Evolutionary conservation across 495 filamentous ascomycete genomes (phyloP), one percentile per base, ranked within the genome.

Genomic region (Tuber microsphaerosporum): DNA sequence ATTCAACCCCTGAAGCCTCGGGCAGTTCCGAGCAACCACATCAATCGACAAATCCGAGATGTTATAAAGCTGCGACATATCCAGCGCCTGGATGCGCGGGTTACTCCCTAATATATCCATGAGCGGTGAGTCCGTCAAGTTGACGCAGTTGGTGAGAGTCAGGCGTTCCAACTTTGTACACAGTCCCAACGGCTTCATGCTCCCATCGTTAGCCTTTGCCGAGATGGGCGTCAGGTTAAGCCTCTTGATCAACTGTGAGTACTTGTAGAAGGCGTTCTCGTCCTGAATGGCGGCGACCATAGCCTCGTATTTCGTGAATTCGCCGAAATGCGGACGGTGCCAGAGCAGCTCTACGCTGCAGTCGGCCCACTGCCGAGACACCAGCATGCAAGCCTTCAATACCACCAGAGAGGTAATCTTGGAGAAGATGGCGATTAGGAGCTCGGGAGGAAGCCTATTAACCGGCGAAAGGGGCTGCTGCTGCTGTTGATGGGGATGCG

Each of bases 111-210:
- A 86, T 75, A 99, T 87, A 48, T 91, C 89, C 71, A 89, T 91
- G 26, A 99, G 87, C 7, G 94, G 93, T 10, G 87, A 85, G 80
- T 99, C 96, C 72, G 94, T 93, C 73, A 99, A 84, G 77, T 90
- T 88, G 14, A 87, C 89, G 86, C 96, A 99, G 82, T 92, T 93
- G 44, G 96, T 97, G 82, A 99, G 85, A 9, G 96, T 99, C 83
- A 99, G 85, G 46, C 96, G 91, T 84, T 99, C 96, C 73, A 99
- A 88, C 34, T 95, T 89, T 78, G 93, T 96, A 87, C 96, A 99
- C 46, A 89, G 88, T 16, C 88, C 85, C 77, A 99, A 90, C 26
- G 94, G 92, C 73, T 89, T 85, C 71, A 98, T 90, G 61, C 92
- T 97, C 56, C 94, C 94, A 85, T 99, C 93, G 84, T 90, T 97